Conservation (phyloP, 768 basidiomycete species). For the Agaricus subrufescens region DNA sequence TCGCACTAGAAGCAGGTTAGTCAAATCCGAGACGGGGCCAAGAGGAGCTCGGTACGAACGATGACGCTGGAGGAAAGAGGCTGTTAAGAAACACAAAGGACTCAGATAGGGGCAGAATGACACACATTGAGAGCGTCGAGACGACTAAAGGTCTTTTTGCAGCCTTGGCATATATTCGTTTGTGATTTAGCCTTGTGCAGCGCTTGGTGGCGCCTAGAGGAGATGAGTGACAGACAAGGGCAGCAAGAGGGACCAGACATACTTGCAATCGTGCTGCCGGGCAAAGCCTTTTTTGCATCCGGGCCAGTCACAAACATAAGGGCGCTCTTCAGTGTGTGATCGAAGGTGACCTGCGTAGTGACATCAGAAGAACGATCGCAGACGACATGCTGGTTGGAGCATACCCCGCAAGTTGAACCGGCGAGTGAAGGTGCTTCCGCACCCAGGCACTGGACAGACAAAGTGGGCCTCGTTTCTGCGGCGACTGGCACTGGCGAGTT, state of each 20-base stretch:
- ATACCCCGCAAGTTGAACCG: slow-evolving; percentile 83
- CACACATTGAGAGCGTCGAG: slow-evolving; percentile 92
- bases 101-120: slow-evolving; percentile 18
- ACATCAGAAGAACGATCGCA: slow-evolving; percentile 10
- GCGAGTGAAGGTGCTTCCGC: slow-evolving; percentile 95
- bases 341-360: slow-evolving; percentile 71
- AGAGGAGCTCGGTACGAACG: slow-evolving; percentile 43
- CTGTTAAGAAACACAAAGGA: slow-evolving; percentile 3
- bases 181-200: slow-evolving; percentile 82
- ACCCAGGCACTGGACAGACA: slow-evolving; percentile 90
- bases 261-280: slow-evolving; percentile 97
- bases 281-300: slow-evolving; percentile 96
- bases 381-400: slow-evolving; percentile 7
- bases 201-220: slow-evolving; percentile 77
- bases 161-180: slow-evolving; percentile 84
- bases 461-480: slow-evolving; percentile 90
- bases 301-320: slow-evolving; percentile 90
- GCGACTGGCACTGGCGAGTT: slow-evolving; percentile 85
- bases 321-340: slow-evolving; percentile 93
- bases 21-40: slow-evolving; percentile 13
- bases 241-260: slow-evolving; percentile 26
- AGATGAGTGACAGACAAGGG: slow-evolving; percentile 7
- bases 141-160: slow-evolving; percentile 92
- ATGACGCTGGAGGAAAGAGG: slow-evolving; percentile 54
- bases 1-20: slow-evolving; percentile 50